Evolutionary conservation across 139 green algal species (phyloP).

Genomic region (Zygnema cylindricum): DNA sequence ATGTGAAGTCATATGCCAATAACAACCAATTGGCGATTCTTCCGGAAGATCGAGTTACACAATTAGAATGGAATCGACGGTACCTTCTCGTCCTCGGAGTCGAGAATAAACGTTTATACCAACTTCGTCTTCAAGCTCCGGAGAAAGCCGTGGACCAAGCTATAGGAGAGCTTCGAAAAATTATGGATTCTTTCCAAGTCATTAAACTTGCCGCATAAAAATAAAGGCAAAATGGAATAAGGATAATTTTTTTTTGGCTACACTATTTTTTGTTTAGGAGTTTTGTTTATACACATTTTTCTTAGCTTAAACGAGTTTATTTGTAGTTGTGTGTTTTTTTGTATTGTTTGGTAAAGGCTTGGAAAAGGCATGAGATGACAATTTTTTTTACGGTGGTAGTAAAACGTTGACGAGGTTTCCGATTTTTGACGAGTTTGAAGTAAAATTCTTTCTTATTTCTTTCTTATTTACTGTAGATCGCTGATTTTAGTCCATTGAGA

Average conservation of each 20-base stretch:
- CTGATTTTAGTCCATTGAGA: too few relatives aligned
- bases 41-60: conserved; percentile 47
- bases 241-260: conserved; percentile 10
- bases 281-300: too few relatives aligned
- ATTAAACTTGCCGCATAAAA: neutral
- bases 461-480: too few relatives aligned
- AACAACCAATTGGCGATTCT: conserved; percentile 51
- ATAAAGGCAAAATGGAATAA: neutral
- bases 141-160: neutral
- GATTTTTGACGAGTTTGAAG: too few relatives aligned
- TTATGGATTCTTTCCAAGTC: conserved; percentile 54
- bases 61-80: conserved; percentile 52
- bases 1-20: conserved; percentile 48
- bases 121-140: conserved; percentile 56
- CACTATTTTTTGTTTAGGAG: too few relatives aligned
- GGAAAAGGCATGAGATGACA: too few relatives aligned
- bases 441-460: too few relatives aligned
- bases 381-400: too few relatives aligned
- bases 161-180: neutral
- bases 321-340: too few relatives aligned
- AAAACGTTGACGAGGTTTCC: too few relatives aligned
- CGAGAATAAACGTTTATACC: conserved; percentile 53
- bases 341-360: too few relatives aligned
- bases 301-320: too few relatives aligned
- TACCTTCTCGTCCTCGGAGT: conserved; percentile 45